Evolutionary conservation across 257 asterid species (phyloP).

Genomic region (Solanum sejunctum): DNA sequence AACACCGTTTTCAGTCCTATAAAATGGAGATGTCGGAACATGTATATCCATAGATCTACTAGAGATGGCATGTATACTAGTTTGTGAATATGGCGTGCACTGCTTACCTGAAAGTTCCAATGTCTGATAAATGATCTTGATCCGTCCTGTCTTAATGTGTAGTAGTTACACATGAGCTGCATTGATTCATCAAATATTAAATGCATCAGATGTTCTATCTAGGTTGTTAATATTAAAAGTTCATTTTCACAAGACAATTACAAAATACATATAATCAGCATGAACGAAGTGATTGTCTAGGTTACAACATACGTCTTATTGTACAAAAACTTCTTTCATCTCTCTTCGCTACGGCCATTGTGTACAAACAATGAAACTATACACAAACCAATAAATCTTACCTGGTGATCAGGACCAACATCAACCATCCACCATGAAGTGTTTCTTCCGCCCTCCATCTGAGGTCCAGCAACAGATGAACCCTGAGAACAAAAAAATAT

Average conservation of each 20-base stretch:
- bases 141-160: conserved; percentile 93
- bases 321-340: not conserved
- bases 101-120: conserved; percentile 81
- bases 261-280: not conserved
- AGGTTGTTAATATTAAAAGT: not conserved
- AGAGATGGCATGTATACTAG: not conserved
- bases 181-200: not conserved
- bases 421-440: conserved; percentile 95
- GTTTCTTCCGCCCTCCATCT: conserved; percentile 56
- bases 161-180: conserved; percentile 95
- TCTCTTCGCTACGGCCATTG: not conserved
- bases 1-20: not conserved
- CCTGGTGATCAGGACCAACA: conserved; percentile 87
- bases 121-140: conserved; percentile 64
- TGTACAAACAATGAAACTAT: not conserved
- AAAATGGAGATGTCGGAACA: not conserved
- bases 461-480: conserved; percentile 84
- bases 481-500: conserved; percentile 29
- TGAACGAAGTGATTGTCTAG: not conserved
- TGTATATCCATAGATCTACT: not conserved
- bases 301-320: not conserved
- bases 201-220: not conserved
- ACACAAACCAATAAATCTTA: conserved; percentile 4
- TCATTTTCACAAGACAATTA: not conserved
- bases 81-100: not conserved